Conservation (phyloP, 2,329 filamentous ascomycete species). For the Bipolaris sorokiniana region DNA sequence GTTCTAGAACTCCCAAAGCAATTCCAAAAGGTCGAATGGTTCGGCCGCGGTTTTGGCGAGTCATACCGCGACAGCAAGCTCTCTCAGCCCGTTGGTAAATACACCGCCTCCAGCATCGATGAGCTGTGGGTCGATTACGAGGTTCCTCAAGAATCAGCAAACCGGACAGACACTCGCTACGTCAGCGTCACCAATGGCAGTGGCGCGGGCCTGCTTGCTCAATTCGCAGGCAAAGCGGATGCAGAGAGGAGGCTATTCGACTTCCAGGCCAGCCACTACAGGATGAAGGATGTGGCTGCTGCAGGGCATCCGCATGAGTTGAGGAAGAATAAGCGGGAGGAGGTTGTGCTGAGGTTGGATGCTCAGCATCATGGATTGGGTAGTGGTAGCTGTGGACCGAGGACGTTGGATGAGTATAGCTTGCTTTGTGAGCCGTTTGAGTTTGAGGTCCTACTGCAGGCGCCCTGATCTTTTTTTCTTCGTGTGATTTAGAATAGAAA, state of each 20-base stretch:
- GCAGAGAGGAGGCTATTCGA: slow-evolving; percentile 34
- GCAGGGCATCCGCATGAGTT: slow-evolving; percentile 71
- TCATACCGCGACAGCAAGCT: slow-evolving; percentile 70
- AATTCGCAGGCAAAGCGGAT: slow-evolving; percentile 35
- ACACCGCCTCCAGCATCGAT: slow-evolving; percentile 54
- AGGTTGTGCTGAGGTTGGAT: slow-evolving; percentile 65
- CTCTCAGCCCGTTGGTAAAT: slow-evolving; percentile 59
- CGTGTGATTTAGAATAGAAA: too few species aligned
- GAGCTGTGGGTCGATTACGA: slow-evolving; percentile 67
- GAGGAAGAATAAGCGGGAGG: slow-evolving; percentile 58
- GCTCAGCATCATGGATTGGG: slow-evolving; percentile 68
- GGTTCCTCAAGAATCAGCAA: slow-evolving; percentile 71
- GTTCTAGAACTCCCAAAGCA: slow-evolving; percentile 58
- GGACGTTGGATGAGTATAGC: slow-evolving; percentile 52
- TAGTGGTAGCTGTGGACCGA: slow-evolving; percentile 67
- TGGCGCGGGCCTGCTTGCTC: slow-evolving; percentile 27
- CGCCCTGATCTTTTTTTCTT: not conserved
- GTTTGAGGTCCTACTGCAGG: slow-evolving; percentile 41
- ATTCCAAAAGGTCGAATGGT: slow-evolving; percentile 63
- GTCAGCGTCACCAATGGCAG: slow-evolving; percentile 45
- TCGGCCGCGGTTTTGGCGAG: slow-evolving; percentile 69
- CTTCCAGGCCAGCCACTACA: slow-evolving; percentile 65
- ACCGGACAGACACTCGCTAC: slow-evolving; percentile 67
- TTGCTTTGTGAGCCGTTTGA: slow-evolving; percentile 48
- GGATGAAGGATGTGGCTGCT: slow-evolving; percentile 59